Evolutionary conservation across 352 stramenopile genomes (phyloP), one percentile per base, ranked within the genome.

Genomic region (Pythium chondricola): DNA sequence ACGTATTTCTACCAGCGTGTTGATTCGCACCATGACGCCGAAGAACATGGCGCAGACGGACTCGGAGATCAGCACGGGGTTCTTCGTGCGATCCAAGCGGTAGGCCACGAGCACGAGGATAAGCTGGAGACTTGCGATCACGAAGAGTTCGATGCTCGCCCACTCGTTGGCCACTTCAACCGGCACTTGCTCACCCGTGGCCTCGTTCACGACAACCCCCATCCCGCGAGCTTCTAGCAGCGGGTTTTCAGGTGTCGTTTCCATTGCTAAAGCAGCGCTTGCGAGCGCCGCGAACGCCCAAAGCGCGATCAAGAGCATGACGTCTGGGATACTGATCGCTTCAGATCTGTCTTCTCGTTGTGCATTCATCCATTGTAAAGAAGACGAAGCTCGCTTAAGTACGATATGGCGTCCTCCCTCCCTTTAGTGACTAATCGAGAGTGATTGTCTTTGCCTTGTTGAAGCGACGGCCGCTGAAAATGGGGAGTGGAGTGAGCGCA

Each of bases 41-140:
- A 91, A 91, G 58, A 90, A 79, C 37, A 93, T 90, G 27, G 83
- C 83, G 38, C 70, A 83, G 8, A 76, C 79, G 3, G 83, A 93
- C 60, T 91, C 80, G 20, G 83, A 90, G 48, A 93, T 84, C 14
- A 93, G 55, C 46, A 71, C 67, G 2, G 80, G 74, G 26, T 74
- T 64, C 39, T 79, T 63, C 24, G 73, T 69, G 7, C 80, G 74
- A 47, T 91, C 83, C 30, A 93, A 56, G 4, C 83, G 83, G 52
- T 91, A 93, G 37, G 79, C 65, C 5, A 93, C 77, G 26, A 91
- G 65, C 52, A 93, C 80, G 48, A 93, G 65, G 43, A 79, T 61
- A 20, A 93, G 66, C 65, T 93, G 83, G 43, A 93, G 67, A 50
- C 71, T 85, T 8, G 83, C 83, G 46, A 88, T 89, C 42, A 82